Evolutionary conservation across 768 basidiomycete genomes (phyloP).

Genomic region (Pisolithus marmoratus): DNA sequence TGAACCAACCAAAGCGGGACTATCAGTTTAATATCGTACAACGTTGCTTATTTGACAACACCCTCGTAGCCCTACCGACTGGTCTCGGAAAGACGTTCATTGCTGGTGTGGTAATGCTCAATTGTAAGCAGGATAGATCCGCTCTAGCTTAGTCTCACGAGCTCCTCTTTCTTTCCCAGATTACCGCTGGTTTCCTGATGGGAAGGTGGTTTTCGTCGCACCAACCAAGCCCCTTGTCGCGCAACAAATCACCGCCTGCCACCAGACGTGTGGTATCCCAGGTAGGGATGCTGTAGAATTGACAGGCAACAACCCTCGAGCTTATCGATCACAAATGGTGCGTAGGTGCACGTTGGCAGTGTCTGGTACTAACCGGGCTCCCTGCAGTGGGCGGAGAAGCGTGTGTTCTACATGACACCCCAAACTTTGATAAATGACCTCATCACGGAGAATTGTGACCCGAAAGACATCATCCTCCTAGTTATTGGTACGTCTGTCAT

Average conservation of each 20-base stretch:
- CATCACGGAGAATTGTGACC: slow-evolving; percentile 63
- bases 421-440: slow-evolving; percentile 93
- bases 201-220: slow-evolving; percentile 91
- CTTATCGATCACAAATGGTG: slow-evolving; percentile 56
- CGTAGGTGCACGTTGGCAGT: slow-evolving; percentile 16
- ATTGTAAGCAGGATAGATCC: slow-evolving; percentile 50
- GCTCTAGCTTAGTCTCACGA: neutral
- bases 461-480: slow-evolving; percentile 73
- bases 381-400: slow-evolving; percentile 69
- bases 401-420: slow-evolving; percentile 94
- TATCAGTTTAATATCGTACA: slow-evolving; percentile 94
- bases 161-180: slow-evolving; percentile 35
- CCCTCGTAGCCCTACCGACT: slow-evolving; percentile 90
- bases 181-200: slow-evolving; percentile 90
- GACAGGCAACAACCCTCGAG: slow-evolving; percentile 64
- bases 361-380: neutral
- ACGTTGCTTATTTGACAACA: slow-evolving; percentile 84
- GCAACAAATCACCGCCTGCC: slow-evolving; percentile 93
- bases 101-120: slow-evolving; percentile 94
- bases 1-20: slow-evolving; percentile 81
- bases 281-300: slow-evolving; percentile 80
- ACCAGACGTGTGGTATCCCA: slow-evolving; percentile 89
- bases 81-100: slow-evolving; percentile 98
- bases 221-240: slow-evolving; percentile 95
- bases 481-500: slow-evolving; percentile 63